Evolutionary conservation across 257 asterid genomes (phyloP).

Genomic region (Scutellaria galericulata): DNA sequence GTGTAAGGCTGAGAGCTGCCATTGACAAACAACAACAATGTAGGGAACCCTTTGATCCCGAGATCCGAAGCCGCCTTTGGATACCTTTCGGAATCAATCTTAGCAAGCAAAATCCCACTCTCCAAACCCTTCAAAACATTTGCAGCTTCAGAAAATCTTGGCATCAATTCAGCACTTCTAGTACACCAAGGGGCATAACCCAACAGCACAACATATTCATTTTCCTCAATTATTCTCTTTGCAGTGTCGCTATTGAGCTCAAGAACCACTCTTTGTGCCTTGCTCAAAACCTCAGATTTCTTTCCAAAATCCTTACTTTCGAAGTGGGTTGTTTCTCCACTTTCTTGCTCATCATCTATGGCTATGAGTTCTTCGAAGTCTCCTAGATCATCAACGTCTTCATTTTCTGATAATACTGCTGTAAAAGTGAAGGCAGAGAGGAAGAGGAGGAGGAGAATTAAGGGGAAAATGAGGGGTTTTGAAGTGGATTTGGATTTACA

Average conservation of each 20-base stretch:
- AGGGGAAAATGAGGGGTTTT: constrained; percentile 51
- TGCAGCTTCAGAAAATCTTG: constrained; percentile 95
- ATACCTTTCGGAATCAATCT: constrained; percentile 83
- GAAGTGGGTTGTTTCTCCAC: constrained; percentile 33
- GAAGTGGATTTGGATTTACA: constrained; percentile 44
- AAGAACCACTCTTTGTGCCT: constrained; percentile 85
- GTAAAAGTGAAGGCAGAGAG: constrained; percentile 35
- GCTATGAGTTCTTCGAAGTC: constrained; percentile 81
- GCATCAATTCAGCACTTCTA: constrained; percentile 97
- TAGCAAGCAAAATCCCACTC: constrained; percentile 68
- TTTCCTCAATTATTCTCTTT: constrained; percentile 59
- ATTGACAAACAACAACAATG: constrained; percentile 77
- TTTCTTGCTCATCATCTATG: constrained; percentile 71
- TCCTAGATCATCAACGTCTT: constrained; percentile 54
- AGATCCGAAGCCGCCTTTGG: constrained; percentile 73
- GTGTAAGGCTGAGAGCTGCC: constrained; percentile 82
- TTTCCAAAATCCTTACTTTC: constrained; percentile 48
- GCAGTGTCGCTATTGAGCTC: constrained; percentile 74
- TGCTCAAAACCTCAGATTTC: constrained; percentile 76
- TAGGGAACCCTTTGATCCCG: constrained; percentile 86
- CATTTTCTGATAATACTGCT: constrained; percentile 36
- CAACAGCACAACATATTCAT: constrained; percentile 80
- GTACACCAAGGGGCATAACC: constrained; percentile 96
- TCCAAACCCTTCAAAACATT: constrained; percentile 71
- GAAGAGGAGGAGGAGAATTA: constrained; percentile 49